Conservation (phyloP, 2,329 filamentous ascomycete genomes). For the Beauveria caledonica region DNA sequence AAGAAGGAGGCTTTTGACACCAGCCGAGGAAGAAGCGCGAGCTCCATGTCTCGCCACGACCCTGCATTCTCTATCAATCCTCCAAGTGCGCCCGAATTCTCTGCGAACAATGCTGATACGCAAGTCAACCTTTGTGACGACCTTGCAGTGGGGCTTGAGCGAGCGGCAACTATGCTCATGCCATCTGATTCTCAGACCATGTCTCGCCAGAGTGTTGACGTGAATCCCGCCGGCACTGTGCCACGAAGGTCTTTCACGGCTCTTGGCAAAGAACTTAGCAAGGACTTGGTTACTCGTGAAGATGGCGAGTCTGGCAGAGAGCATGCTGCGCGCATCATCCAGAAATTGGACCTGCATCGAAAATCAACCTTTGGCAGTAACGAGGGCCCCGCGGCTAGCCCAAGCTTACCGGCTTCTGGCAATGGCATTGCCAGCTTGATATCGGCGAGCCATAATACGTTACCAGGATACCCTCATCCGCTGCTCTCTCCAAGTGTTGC, state of each 20-base stretch:
- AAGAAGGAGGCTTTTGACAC: constrained; percentile 87
- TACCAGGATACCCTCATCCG: constrained; percentile 49
- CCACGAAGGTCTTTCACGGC: constrained; percentile 48
- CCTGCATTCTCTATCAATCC: constrained; percentile 90
- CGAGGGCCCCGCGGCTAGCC: constrained; percentile 29
- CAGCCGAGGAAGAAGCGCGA: constrained; percentile 45
- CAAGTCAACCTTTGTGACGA: constrained; percentile 50
- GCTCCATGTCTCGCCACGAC: constrained; percentile 43
- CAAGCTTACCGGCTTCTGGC: constrained; percentile 29
- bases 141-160: constrained; percentile 38
- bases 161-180: constrained; percentile 55
- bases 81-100: constrained; percentile 82
- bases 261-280: constrained; percentile 34
- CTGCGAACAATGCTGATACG: constrained; percentile 66
- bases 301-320: constrained; percentile 71
- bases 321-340: constrained; percentile 81
- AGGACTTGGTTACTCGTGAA: constrained; percentile 31
- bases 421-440: constrained; percentile 78
- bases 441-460: constrained; percentile 70
- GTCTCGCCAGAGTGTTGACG: constrained; percentile 65
- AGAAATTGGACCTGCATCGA: constrained; percentile 83
- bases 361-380: constrained; percentile 53
- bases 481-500: constrained; percentile 21
- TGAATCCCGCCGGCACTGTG: constrained; percentile 36
- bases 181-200: constrained; percentile 49